phyloP scores from a whole-genome alignment of 352 stramenopile species.

The Bremia lactucae region DNA sequence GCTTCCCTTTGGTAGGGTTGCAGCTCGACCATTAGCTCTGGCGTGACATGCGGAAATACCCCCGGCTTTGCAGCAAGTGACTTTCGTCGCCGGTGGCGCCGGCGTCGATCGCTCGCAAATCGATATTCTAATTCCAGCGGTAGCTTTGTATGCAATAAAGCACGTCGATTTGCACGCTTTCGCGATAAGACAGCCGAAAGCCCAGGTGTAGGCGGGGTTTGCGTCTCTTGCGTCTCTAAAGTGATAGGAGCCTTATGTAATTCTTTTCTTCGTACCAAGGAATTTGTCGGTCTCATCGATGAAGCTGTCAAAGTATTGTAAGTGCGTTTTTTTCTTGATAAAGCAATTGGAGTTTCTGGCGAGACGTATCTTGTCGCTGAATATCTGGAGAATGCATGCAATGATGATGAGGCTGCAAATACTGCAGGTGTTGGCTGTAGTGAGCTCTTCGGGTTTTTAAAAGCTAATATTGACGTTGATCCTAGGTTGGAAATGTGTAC shows the following conservation, averaged over 20 bases:
- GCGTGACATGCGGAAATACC: constrained; percentile 31
- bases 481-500: neutral
- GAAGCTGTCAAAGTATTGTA: constrained; percentile 5
- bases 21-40: constrained; percentile 50
- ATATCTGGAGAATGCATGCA: constrained; percentile 5
- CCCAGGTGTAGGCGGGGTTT: constrained; percentile 6
- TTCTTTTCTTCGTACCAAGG: constrained; percentile 11
- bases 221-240: constrained; percentile 2
- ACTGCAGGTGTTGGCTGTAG: neutral
- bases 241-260: neutral
- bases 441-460: neutral
- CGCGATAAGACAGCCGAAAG: constrained; percentile 11
- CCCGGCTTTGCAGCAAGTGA: constrained; percentile 28
- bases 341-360: constrained; percentile 5
- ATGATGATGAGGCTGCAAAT: constrained; percentile 6
- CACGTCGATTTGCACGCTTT: constrained; percentile 20
- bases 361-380: too few species aligned
- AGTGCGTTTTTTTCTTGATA: constrained; percentile 4
- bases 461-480: constrained; percentile 1
- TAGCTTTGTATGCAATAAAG: constrained; percentile 44
- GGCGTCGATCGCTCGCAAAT: constrained; percentile 39
- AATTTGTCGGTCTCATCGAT: constrained; percentile 10
- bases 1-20: constrained; percentile 77
- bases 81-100: constrained; percentile 32
- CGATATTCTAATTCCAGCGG: constrained; percentile 50